phyloP scores from a whole-genome alignment of 257 asterid genomes.

The Gentiana straminea region DNA sequence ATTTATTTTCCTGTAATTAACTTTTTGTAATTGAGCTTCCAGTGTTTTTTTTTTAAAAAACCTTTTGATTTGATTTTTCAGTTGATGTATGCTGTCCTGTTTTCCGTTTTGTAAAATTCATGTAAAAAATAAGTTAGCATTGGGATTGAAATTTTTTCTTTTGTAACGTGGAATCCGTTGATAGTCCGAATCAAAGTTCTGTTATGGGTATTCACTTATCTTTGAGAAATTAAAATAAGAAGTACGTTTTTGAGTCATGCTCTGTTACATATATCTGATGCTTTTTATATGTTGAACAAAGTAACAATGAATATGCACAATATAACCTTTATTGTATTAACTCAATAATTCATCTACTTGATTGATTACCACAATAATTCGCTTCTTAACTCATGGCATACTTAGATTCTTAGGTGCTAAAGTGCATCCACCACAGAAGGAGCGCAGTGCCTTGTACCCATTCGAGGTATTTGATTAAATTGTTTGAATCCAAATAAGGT shows the following conservation, averaged over 20 bases:
- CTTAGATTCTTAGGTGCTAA: constrained; percentile 68
- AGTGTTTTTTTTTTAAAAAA: neutral
- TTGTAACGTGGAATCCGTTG: too few relatives aligned
- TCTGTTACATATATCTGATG: neutral
- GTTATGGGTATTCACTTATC: too few relatives aligned
- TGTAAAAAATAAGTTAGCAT: too few relatives aligned
- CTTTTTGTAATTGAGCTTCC: neutral
- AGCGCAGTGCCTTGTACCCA: constrained; percentile 63
- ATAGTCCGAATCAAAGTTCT: too few relatives aligned
- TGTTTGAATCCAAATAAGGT: constrained; percentile 1
- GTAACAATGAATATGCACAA: neutral
- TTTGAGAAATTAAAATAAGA: too few relatives aligned
- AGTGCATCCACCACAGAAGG: constrained; percentile 63
- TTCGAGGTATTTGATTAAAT: constrained; percentile 51
- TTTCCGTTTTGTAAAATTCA: too few relatives aligned
- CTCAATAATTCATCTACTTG: neutral
- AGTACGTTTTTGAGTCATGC: neutral
- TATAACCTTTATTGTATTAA: neutral
- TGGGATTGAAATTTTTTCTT: too few relatives aligned
- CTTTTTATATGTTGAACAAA: neutral
- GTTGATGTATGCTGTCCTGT: too few relatives aligned
- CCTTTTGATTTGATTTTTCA: neutral
- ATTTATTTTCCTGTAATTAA: neutral
- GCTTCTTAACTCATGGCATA: constrained; percentile 48
- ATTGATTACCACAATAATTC: neutral